Conservation (phyloP, 2,329 filamentous ascomycete species). For the Cordyceps militaris region DNA sequence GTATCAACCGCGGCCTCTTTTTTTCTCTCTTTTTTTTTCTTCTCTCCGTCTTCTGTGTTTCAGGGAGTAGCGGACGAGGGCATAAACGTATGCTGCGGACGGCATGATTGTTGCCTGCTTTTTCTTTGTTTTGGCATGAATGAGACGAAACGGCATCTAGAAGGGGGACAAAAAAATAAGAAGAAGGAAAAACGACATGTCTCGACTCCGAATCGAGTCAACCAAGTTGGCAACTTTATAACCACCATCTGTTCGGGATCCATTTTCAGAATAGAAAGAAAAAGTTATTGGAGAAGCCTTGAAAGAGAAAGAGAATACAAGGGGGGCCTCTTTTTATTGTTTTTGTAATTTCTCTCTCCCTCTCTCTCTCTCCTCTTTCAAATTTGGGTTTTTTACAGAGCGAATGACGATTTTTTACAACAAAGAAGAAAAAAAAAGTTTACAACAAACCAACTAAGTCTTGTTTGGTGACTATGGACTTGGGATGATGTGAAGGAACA, state of each 20-base stretch:
- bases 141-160: slow-evolving; percentile 1
- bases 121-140: slow-evolving; percentile 2
- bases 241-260: not conserved
- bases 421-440: slow-evolving; percentile 1
- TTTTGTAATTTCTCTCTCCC: not conserved
- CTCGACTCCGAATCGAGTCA: not conserved
- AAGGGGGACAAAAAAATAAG: not conserved
- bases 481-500: not conserved
- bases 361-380: not conserved
- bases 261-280: not conserved
- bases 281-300: not conserved
- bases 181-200: not conserved
- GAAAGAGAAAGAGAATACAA: not conserved
- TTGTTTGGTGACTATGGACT: not conserved
- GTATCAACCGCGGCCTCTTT: not conserved
- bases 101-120: not conserved
- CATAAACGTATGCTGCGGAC: not conserved
- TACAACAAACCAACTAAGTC: not conserved
- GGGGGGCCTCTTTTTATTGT: not conserved
- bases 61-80: not conserved
- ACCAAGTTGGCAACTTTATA: not conserved
- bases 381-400: not conserved
- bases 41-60: not conserved
- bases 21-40: not conserved
- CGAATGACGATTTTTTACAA: slow-evolving; percentile 5